Evolutionary conservation across 169 alveolate species (phyloP).

Genomic region (Cryptosporidium viatorum): DNA sequence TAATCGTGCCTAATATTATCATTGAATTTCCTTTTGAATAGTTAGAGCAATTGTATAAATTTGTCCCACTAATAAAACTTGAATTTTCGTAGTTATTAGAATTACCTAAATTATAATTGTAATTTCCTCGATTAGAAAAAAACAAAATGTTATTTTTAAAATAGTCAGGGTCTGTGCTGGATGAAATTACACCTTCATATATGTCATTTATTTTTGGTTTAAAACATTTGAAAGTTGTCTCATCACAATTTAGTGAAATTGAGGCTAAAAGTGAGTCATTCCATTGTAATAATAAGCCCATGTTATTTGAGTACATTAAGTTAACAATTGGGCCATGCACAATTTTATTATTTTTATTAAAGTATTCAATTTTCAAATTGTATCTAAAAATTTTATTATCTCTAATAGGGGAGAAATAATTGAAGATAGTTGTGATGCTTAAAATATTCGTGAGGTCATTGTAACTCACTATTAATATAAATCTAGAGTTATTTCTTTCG

Average conservation of each 20-base stretch:
- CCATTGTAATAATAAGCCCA: slow-evolving; percentile 34
- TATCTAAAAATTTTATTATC: slow-evolving; percentile 22
- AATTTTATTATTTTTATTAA: neutral
- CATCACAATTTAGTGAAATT: slow-evolving; percentile 39
- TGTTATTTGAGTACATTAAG: neutral
- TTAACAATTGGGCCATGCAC: slow-evolving; percentile 29
- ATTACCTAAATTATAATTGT: neutral
- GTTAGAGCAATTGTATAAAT: slow-evolving; percentile 3
- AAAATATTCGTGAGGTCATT: slow-evolving; percentile 18
- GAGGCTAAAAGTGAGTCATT: slow-evolving; percentile 16
- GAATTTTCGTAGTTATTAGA: neutral
- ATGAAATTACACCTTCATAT: slow-evolving; percentile 43
- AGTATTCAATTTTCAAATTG: slow-evolving; percentile 30
- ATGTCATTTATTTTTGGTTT: slow-evolving; percentile 23
- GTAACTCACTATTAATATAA: slow-evolving; percentile 9
- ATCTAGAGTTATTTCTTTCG: neutral
- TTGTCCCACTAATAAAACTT: slow-evolving; percentile 1
- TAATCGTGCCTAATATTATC: slow-evolving; percentile 12
- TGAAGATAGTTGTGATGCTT: slow-evolving; percentile 42
- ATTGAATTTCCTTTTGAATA: neutral
- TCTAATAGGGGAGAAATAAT: neutral
- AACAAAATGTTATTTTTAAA: slow-evolving; percentile 10
- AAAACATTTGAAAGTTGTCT: neutral
- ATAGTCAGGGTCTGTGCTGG: neutral
- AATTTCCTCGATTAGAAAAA: neutral